A percentile compares a stretch with the other conserved stretches of the same genome.
Conservation (phyloP, 345 rosid species). For the Salix koriyanagi region DNA sequence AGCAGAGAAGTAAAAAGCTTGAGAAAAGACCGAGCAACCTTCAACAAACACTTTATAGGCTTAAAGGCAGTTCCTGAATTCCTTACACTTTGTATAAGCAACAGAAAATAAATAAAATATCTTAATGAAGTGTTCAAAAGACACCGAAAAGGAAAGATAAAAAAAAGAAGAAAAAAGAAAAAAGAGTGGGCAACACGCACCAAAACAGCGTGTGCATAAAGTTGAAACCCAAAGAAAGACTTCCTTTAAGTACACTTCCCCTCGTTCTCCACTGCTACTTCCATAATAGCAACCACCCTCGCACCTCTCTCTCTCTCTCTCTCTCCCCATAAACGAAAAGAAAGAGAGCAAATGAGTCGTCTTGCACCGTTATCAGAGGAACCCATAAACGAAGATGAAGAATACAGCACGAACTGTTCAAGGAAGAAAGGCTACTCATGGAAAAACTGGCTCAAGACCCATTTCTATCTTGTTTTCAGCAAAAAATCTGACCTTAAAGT, state of each 20-base stretch:
- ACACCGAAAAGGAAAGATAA: background rate
- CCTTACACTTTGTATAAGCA: too few species aligned
- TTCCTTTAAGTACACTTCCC: constrained; percentile 19
- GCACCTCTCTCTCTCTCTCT: background rate
- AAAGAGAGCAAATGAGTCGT: constrained; percentile 41
- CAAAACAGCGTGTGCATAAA: constrained; percentile 27
- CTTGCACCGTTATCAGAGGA: constrained; percentile 84
- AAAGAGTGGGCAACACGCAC: constrained; percentile 27
- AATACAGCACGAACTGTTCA: constrained; percentile 22
- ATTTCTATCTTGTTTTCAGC: constrained; percentile 43
- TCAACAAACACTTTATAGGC: too few species aligned
- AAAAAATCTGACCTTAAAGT: constrained; percentile 56
- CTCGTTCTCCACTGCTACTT: constrained; percentile 1
- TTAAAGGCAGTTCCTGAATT: too few species aligned
- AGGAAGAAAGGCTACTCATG: constrained; percentile 48
- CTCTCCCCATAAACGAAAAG: background rate
- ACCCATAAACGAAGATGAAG: constrained; percentile 49
- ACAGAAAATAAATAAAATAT: too few species aligned
- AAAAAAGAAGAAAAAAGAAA: background rate
- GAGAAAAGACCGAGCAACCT: too few species aligned
- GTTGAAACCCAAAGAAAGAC: background rate
- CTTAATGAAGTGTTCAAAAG: background rate
- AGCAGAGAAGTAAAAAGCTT: too few species aligned
- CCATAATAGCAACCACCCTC: background rate
- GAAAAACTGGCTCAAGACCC: constrained; percentile 70